A percentile compares a stretch with the other conserved stretches of the same genome.
Evolutionary conservation across 2,329 filamentous ascomycete genomes (phyloP).

Genomic region (Fusarium sp.): DNA sequence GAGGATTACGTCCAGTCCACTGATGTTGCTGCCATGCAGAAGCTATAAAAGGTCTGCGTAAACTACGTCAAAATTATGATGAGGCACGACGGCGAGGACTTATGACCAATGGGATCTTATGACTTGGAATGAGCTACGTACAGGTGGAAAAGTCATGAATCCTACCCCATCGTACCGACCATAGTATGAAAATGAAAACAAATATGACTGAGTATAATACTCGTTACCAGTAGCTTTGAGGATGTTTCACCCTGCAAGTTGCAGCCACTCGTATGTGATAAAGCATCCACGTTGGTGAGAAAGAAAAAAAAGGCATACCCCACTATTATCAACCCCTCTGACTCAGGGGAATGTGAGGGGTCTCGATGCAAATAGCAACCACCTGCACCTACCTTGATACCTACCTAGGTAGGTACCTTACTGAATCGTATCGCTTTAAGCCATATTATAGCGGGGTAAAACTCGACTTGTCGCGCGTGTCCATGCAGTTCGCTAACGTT

Average conservation of each 20-base stretch:
- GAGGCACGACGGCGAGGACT: conserved; percentile 45
- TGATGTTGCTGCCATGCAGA: conserved; percentile 91
- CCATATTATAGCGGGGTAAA: conserved; percentile 42
- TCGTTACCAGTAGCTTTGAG: background rate
- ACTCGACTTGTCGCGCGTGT: conserved; percentile 11
- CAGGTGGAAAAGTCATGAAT: conserved; percentile 38
- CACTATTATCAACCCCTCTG: background rate
- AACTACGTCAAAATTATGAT: conserved; percentile 40
- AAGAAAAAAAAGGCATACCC: background rate
- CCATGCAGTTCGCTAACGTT: conserved; percentile 10
- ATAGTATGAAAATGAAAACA: conserved; percentile 37
- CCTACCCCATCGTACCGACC: conserved; percentile 30
- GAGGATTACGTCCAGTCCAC: conserved; percentile 97
- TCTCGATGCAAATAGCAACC: conserved; percentile 1
- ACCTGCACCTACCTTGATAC: background rate
- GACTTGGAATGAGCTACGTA: conserved; percentile 38
- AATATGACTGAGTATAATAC: conserved; percentile 7
- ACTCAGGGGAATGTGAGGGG: conserved; percentile 26
- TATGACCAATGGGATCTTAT: conserved; percentile 39
- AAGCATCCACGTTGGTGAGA: background rate
- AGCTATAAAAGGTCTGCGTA: conserved; percentile 70
- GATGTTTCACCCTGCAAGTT: background rate
- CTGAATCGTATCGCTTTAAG: conserved; percentile 31
- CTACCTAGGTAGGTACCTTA: background rate
- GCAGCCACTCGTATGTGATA: background rate